These are phyloP conservation scores for Apiospora sp. DNA, from an alignment of 2,329 filamentous ascomycete species.

Conservation along the genomic window DNA sequence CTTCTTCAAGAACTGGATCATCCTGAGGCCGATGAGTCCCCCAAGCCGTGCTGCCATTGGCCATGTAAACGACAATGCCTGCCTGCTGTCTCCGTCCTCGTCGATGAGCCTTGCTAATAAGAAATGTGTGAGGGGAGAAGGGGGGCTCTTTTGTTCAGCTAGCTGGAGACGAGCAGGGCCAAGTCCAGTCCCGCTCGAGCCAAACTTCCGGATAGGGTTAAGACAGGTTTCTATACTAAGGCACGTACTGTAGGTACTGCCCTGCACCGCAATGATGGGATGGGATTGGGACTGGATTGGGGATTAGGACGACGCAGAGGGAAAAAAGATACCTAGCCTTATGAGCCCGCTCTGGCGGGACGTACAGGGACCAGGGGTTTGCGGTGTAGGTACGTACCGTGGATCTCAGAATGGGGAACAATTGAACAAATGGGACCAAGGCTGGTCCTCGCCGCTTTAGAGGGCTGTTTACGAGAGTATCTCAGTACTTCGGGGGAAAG, in stretches of 20 bases:
- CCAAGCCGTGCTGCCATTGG: background rate
- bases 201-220: slow-evolving; percentile 12
- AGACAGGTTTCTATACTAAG: slow-evolving; percentile 18
- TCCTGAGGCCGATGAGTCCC: background rate
- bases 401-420: background rate
- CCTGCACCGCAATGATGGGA: background rate
- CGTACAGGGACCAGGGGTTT: slow-evolving; percentile 15
- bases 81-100: background rate
- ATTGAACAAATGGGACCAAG: no score
- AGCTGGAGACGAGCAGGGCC: slow-evolving; percentile 8
- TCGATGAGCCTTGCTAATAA: slow-evolving; percentile 17
- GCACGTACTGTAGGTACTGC: background rate
- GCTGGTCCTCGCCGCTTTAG: slow-evolving; percentile 7
- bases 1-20: background rate
- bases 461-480: slow-evolving; percentile 2
- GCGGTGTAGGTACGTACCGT: slow-evolving; percentile 14
- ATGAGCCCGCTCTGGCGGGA: slow-evolving; percentile 17
- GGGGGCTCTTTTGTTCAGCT: slow-evolving; percentile 16
- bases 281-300: background rate
- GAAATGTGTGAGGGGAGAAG: background rate
- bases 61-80: slow-evolving; percentile 11
- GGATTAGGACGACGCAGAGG: background rate
- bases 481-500: background rate
- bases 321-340: slow-evolving; percentile 6
- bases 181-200: slow-evolving; percentile 1